Evolutionary conservation across 306 rosid genomes (phyloP), one percentile per base, ranked within the genome.

Genomic region (Fragaria vesca): DNA sequence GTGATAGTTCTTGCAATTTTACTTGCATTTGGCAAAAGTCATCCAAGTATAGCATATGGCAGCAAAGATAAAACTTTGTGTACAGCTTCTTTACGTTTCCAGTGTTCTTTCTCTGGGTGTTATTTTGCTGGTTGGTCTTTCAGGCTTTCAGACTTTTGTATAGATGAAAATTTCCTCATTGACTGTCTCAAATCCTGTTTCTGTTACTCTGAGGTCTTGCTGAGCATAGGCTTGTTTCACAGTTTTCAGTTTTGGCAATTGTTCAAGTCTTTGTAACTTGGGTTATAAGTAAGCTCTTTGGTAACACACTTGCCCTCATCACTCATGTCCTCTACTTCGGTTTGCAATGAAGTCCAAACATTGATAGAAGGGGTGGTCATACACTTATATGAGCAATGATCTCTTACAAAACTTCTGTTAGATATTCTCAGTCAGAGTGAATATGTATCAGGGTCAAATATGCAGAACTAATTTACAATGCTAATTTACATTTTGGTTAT

Each of bases 21-120:
- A 58, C 57, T 36, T 83, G 76, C 63, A 75, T 45, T 58, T 66
- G 70, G 47, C 47, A 66, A 66, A 15, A 34, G 69, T 32, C 42
- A 13, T 36, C 47, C 20, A 62, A 13, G 40, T 62, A 62, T 62
- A 28, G 40, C 67, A 62, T 28, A 13, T n/a, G 5, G n/a, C 36
- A 30, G 66, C 13, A 12, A 4, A 26, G 66, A 28, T 36, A 28
- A 61, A 26, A 62, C 38, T 57, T 57, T 11, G 1, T 36, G 47
- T 66, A 36, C 70, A 36, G 48, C 70, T 66, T 36, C 8, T 36
- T 16, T 36, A 13, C 7, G 16, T 36, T 8, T 36, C 43, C 70
- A 6, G 69, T 34, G 8, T 16, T 26, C 21, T 34, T 65, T 65
- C 42, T 65, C 12, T 16, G 40, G 69, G 21, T 65, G 43, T 34